Base-by-base conservation (phyloP, 768 basidiomycete species). In the Boletus rubescentipes region DNA sequence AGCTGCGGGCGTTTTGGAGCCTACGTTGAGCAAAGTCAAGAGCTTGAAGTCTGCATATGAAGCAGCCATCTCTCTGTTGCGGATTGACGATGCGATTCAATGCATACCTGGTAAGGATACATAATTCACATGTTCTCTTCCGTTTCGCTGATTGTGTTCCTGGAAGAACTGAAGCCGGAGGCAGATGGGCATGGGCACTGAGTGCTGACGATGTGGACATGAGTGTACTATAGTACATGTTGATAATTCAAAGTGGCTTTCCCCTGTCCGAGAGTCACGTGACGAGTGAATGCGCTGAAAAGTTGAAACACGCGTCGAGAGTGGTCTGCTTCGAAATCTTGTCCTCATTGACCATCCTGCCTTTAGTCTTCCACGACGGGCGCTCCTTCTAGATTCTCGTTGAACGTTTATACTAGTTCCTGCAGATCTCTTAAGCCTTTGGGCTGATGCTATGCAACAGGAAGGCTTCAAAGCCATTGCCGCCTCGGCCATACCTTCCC, bases 11-110 rank as follows among this genome's bases (percentile, higher is more conserved):
- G 85, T 99, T 30, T 77, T 99, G 42, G 97, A 98, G 73, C 97
- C 97, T 5, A 98, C 94, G 9, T 83, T 99, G 76, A 91, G 90
- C 77, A 98, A 99, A 75, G 90, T 98, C 61, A 92, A 91, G 75
- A 95, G 92, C 67, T 74, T 99, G 70, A 99, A 99, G 78, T 93
- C 90, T 32, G 97, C 97, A 32, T 91, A 95, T 60, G 95, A 98
- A 71, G 95, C 96, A 30, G 93, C 95, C 5, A 94, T 97, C 37
- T 93, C 93, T 53, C 75, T 98, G 55, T 75, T 99, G 69, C 83
- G 97, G 56, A 98, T 98, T 63, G 95, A 98, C 70, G 95, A 93
- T 72, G 91, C 91, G n/a, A 93, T 93, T 57, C 91, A 93, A 64
- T 91, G 89, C 71, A 79, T 89, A 43, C 89, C 91, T 55, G 91